These are phyloP conservation scores for Crithidia mellificae DNA, from an alignment of 208 protist genomes.

Conservation along the genomic window DNA sequence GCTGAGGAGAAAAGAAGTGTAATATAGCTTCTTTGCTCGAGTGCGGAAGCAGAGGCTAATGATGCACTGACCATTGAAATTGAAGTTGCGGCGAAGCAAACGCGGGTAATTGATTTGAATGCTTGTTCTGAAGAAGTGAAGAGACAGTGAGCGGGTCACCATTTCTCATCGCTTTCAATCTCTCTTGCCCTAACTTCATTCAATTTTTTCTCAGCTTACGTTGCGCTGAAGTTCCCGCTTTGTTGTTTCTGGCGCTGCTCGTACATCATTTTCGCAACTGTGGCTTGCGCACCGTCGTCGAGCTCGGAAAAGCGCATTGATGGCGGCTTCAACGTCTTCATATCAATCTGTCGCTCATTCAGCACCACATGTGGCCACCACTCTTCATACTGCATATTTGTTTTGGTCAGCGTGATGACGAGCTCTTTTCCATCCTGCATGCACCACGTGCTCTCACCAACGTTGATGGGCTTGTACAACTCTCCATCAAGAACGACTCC, in stretches of 20 bases:
- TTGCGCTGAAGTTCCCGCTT: background rate
- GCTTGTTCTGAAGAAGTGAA: too few species aligned
- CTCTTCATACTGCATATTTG: conserved; percentile 85
- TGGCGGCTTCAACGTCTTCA: conserved; percentile 87
- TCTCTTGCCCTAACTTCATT: too few species aligned
- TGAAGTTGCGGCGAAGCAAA: too few species aligned
- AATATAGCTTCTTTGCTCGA: too few species aligned
- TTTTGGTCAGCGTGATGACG: conserved; percentile 74
- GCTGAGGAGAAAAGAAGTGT: too few species aligned
- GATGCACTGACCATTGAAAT: too few species aligned
- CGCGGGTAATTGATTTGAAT: too few species aligned
- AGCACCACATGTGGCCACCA: conserved; percentile 85
- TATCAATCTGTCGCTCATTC: conserved; percentile 81
- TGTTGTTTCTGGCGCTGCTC: conserved; percentile 79
- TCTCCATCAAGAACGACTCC: conserved; percentile 61
- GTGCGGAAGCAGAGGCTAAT: too few species aligned
- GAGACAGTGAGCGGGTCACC: too few species aligned
- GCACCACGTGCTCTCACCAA: conserved; percentile 81
- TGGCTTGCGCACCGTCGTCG: conserved; percentile 81
- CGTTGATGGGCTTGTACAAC: conserved; percentile 81
- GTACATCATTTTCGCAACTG: conserved; percentile 92
- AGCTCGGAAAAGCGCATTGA: conserved; percentile 71
- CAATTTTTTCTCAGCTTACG: too few species aligned
- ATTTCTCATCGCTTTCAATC: too few species aligned
- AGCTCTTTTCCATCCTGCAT: conserved; percentile 71